Base-by-base conservation (phyloP, 164 flowering plant species). In the Taxillus chinensis region DNA sequence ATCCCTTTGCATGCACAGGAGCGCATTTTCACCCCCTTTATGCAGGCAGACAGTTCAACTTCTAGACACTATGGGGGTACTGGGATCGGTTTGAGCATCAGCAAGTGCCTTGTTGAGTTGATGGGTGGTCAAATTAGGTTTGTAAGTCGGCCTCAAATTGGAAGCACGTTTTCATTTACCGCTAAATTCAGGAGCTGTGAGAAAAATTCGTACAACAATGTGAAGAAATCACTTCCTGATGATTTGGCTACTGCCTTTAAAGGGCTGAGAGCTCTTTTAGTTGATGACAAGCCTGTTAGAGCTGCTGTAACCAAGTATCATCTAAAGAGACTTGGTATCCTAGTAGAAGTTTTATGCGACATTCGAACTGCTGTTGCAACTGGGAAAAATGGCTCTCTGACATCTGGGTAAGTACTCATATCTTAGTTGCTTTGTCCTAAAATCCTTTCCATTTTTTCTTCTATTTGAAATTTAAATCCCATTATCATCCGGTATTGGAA, bases 31-130 rank as follows among this genome's bases (percentile, higher is more conserved):
- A 92, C 74, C 48, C 96, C 98, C 39, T 92, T 92, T 70, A 82
- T 92, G 96, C 98, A 92, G 74, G 98, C 92, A 27, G 98, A 92
- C 63, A 92, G 96, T 71, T 89, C 98, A 17, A 89, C 96, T 45
- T 92, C 98, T 17, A 74, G 98, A 74, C 69, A 78, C 60, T 89
- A 83, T 73, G 98, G 98, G 10, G 98, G 98, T 27, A 89, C 96
- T 15, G 98, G 98, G 39, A 89, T 92, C 37, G 98, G 98, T 39
- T 73, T 92, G 75, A 92, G 96, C 77, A 92, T 92, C 48, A 86
- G 90, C 40, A 89, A 89, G 75, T 89, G 96, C 65, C 72, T 92
- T 59, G 96, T 89, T 67, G 89, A 89, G 78, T 75, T 87, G 60
- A 92, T 92, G 98, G 86, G 86, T 67, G 98, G 98, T 63, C 80